phyloP scores from a whole-genome alignment of 257 asterid species.

The Solanum appendiculatum region DNA sequence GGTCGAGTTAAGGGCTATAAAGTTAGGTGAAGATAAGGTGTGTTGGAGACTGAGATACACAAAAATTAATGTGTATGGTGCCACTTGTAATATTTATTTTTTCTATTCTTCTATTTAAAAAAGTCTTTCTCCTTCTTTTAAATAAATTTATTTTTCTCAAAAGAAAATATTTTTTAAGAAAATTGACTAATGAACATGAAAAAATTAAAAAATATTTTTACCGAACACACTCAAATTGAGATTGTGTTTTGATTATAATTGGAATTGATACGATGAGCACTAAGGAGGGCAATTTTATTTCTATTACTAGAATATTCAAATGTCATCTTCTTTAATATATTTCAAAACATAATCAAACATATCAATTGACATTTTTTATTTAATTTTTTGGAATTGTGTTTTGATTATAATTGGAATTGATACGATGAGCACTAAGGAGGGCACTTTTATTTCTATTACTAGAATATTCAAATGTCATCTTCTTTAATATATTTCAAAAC shows the following conservation, averaged over 20 bases:
- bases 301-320: not conserved
- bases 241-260: not conserved
- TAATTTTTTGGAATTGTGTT: too few species aligned
- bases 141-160: not conserved
- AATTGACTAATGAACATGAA: not conserved
- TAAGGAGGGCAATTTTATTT: not conserved
- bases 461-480: not conserved
- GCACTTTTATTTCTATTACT: not conserved
- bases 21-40: not conserved
- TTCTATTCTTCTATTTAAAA: not conserved
- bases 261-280: not conserved
- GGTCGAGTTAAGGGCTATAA: not conserved
- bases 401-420: not conserved
- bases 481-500: not conserved
- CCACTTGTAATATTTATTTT: not conserved
- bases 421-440: not conserved
- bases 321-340: not conserved
- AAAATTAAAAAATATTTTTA: not conserved
- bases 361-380: too few species aligned
- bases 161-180: not conserved
- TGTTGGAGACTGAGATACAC: too few species aligned
- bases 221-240: not conserved
- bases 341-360: not conserved
- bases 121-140: not conserved
- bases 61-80: too few species aligned